Conservation (phyloP, 352 stramenopile species). For the Globisporangium abappressorium region DNA sequence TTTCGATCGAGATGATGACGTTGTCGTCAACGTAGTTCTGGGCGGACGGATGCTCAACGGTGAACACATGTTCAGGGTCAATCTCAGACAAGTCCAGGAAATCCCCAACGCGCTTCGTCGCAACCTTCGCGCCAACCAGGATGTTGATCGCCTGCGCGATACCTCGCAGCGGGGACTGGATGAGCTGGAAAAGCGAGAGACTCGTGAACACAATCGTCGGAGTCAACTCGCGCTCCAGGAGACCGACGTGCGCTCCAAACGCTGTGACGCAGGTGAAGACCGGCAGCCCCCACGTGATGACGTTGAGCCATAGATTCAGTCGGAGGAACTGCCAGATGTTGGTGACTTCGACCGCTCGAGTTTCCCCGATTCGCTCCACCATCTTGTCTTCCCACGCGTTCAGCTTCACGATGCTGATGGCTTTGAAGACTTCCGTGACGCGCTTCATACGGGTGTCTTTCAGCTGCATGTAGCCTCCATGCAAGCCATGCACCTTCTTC, state of each 20-base stretch:
- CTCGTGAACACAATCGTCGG: conserved; percentile 62
- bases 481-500: conserved; percentile 1
- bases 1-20: conserved; percentile 27
- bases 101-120: background rate
- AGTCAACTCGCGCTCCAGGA: conserved; percentile 86
- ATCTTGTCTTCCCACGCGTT: background rate
- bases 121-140: background rate
- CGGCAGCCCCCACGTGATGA: conserved; percentile 44
- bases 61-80: conserved; percentile 14
- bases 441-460: background rate
- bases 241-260: conserved; percentile 39
- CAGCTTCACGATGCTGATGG: background rate
- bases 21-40: conserved; percentile 20
- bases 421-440: background rate
- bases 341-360: conserved; percentile 25
- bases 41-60: conserved; percentile 10
- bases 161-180: conserved; percentile 43
- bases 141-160: background rate
- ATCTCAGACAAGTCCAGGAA: conserved; percentile 48
- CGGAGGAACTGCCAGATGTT: conserved; percentile 32
- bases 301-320: conserved; percentile 20
- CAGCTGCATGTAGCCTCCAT: conserved; percentile 5
- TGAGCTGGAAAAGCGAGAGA: conserved; percentile 72
- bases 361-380: conserved; percentile 36
- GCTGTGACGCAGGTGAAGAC: conserved; percentile 45